Percentiles rank a stretch among this genome's conserved stretches.
phyloP scores from a whole-genome alignment of 495 filamentous ascomycete genomes.

The Penicillium verhagenii region DNA sequence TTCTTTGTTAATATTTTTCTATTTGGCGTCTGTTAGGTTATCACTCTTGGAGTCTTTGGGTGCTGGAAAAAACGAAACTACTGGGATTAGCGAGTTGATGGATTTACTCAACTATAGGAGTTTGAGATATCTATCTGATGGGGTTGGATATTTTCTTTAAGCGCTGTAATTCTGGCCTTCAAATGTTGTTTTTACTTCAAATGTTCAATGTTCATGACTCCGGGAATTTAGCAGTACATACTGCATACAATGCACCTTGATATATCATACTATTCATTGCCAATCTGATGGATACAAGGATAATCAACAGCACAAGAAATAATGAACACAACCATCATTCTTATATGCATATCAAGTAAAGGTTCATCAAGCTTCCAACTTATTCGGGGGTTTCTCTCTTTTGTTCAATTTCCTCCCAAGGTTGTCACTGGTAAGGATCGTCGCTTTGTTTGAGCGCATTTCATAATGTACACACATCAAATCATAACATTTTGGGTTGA shows the following conservation, averaged over 20 bases:
- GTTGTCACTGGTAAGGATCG: neutral
- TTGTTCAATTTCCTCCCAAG: neutral
- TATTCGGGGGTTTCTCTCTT: neutral
- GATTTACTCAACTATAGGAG: neutral
- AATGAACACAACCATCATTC: neutral
- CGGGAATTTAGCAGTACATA: neutral
- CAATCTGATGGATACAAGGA: neutral
- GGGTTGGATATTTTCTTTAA: neutral
- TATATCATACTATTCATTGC: no score
- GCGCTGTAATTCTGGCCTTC: neutral
- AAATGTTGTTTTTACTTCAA: no score
- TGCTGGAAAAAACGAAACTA: neutral
- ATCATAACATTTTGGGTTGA: neutral
- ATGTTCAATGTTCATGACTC: no score
- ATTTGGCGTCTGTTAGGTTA: neutral
- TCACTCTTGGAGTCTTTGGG: neutral
- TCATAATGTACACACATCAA: conserved; percentile 6
- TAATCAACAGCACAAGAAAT: neutral
- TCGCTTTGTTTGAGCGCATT: neutral
- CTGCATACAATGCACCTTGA: no score
- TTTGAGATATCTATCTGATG: neutral
- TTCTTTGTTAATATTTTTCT: neutral
- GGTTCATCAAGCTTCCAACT: neutral
- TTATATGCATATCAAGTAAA: neutral
- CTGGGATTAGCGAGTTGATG: neutral